phyloP scores from a whole-genome alignment of 805 yeast species.

The Wickerhamia fluorescens region DNA sequence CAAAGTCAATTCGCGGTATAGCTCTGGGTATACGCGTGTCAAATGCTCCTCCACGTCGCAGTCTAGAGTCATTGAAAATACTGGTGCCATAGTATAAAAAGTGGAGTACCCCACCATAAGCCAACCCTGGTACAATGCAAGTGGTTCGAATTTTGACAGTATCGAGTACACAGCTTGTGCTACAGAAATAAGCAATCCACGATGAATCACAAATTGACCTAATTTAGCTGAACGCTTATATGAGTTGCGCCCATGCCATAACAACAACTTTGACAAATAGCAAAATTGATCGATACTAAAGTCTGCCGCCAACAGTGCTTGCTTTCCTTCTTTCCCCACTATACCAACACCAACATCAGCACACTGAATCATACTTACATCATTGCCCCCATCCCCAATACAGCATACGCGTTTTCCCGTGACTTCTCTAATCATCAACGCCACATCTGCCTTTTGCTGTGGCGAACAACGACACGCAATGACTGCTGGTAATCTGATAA shows the following conservation, averaged over 20 bases:
- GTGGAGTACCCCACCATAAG: conserved; percentile 98
- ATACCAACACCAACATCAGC: conserved; percentile 99
- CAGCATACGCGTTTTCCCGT: conserved; percentile 93
- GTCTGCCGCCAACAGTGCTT: conserved; percentile 96
- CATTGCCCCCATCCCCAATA: conserved; percentile 99
- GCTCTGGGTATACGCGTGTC: conserved; percentile 87
- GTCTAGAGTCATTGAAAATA: conserved; percentile 85
- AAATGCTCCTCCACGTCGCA: conserved; percentile 85
- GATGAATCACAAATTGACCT: conserved; percentile 92
- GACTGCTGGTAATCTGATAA: conserved; percentile 81
- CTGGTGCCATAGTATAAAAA: conserved; percentile 96
- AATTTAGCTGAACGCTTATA: conserved; percentile 93
- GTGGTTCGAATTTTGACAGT: conserved; percentile 82
- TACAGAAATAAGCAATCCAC: conserved; percentile 89
- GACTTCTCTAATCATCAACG: conserved; percentile 62
- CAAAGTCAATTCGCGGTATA: conserved; percentile 83
- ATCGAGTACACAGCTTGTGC: conserved; percentile 93
- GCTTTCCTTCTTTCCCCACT: conserved; percentile 97
- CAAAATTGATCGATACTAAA: conserved; percentile 90
- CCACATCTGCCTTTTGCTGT: conserved; percentile 96
- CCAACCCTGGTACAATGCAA: conserved; percentile 94
- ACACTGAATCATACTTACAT: conserved; percentile 96
- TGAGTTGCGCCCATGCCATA: conserved; percentile 98
- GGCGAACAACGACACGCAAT: conserved; percentile 98
- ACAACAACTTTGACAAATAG: conserved; percentile 72